phyloP scores from a whole-genome alignment of 202 grass and related monocot genomes.

The Zizania palustris region DNA sequence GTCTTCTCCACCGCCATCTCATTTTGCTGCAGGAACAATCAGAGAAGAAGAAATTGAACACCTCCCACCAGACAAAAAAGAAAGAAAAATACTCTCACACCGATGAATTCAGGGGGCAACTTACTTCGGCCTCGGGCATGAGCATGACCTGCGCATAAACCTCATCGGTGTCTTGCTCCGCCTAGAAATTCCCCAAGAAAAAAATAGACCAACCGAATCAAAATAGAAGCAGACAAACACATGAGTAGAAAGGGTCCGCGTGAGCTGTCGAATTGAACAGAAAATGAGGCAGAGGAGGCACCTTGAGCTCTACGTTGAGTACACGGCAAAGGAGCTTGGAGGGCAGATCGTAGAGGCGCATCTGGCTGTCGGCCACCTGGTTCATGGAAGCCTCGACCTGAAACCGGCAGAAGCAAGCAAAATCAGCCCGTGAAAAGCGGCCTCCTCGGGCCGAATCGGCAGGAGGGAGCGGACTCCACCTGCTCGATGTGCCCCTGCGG shows the following conservation, averaged over 20 bases:
- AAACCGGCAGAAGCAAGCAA: not conserved
- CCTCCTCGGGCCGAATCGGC: not conserved
- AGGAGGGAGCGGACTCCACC: not conserved
- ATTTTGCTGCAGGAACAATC: slow-evolving; percentile 51
- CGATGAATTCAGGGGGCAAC: not conserved
- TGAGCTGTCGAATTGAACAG: slow-evolving; percentile 4
- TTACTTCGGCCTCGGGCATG: slow-evolving; percentile 76
- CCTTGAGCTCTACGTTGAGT: slow-evolving; percentile 91
- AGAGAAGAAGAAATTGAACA: slow-evolving; percentile 22
- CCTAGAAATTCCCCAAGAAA: slow-evolving; percentile 42
- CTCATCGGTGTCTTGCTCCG: slow-evolving; percentile 90
- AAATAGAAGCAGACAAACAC: not conserved
- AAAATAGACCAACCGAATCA: not conserved
- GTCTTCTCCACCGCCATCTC: slow-evolving; percentile 59
- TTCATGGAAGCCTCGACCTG: slow-evolving; percentile 97
- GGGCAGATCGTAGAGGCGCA: slow-evolving; percentile 81
- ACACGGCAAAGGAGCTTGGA: slow-evolving; percentile 86
- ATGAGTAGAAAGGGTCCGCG: no score
- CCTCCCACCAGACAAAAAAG: not conserved
- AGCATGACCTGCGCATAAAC: slow-evolving; percentile 96
- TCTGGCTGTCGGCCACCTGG: slow-evolving; percentile 73
- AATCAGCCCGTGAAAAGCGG: slow-evolving; percentile 9
- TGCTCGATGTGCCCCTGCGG: slow-evolving; percentile 95
- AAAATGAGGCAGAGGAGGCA: not conserved
- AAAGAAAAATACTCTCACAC: not conserved